Percentiles rank a stretch among this genome's conserved stretches.
These are phyloP conservation scores for Colletotrichum abscissum DNA, from an alignment of 2,329 filamentous ascomycete genomes.

Conservation along the genomic window DNA sequence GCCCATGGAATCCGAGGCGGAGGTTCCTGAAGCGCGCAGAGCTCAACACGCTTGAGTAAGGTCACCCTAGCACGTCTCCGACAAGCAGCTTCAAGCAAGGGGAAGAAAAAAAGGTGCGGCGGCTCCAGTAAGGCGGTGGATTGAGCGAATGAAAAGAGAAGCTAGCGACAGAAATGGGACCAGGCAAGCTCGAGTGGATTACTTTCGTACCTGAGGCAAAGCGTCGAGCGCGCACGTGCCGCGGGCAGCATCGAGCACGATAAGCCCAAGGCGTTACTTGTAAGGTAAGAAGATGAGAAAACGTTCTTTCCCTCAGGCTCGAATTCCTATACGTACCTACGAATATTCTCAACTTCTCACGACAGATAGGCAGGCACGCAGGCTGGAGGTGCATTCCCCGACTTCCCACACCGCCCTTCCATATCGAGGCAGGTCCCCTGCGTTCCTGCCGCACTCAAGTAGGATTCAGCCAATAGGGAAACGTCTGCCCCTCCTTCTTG, in stretches of 20 bases:
- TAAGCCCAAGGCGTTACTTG: not conserved
- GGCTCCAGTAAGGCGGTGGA: not conserved
- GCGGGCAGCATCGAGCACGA: not conserved
- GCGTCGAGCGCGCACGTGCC: not conserved
- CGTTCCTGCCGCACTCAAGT: slow-evolving; percentile 24
- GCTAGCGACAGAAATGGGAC: not conserved
- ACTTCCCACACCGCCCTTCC: slow-evolving; percentile 30
- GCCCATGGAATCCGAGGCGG: not conserved
- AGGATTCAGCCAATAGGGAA: slow-evolving; percentile 10
- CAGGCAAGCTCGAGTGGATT: not conserved
- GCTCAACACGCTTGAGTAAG: slow-evolving; percentile 5
- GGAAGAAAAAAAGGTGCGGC: not conserved
- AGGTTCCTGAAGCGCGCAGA: not conserved
- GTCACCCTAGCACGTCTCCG: not conserved
- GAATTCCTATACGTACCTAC: not conserved
- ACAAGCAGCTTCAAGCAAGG: not conserved
- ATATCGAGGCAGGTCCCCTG: slow-evolving; percentile 32
- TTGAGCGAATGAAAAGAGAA: not conserved
- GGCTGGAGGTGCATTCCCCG: not conserved
- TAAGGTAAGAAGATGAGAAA: not conserved
- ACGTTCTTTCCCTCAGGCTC: not conserved
- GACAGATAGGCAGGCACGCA: not conserved
- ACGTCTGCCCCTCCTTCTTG: slow-evolving; percentile 12
- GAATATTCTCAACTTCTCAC: not conserved
- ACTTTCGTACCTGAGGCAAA: not conserved